These are phyloP conservation scores for Russula brevipes DNA, from an alignment of 768 basidiomycete genomes.

Conservation along the genomic window DNA sequence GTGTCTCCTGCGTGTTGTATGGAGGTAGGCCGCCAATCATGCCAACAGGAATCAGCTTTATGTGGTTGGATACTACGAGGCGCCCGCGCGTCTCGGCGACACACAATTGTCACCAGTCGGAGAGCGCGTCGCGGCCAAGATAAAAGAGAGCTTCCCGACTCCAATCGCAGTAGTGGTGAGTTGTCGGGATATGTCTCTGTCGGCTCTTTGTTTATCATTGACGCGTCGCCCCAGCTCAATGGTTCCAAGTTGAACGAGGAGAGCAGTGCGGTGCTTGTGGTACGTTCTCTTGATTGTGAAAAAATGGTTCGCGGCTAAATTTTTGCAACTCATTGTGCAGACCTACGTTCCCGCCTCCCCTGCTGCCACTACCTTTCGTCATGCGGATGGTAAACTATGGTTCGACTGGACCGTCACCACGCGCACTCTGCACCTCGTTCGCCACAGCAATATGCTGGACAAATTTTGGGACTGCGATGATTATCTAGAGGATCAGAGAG, in stretches of 20 bases:
- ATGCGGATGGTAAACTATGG: not conserved
- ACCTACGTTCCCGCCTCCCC: constrained; percentile 1
- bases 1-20: too few relatives aligned
- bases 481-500: too few relatives aligned
- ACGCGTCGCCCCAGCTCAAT: constrained; percentile 45
- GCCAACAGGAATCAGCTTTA: too few relatives aligned
- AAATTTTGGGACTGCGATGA: constrained; percentile 79
- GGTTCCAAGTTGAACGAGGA: constrained; percentile 13
- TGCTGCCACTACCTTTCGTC: not conserved
- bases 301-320: not conserved
- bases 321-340: not conserved
- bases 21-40: too few relatives aligned
- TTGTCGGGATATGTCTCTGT: too few relatives aligned
- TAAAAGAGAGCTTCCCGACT: too few relatives aligned
- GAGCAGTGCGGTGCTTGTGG: constrained; percentile 12
- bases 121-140: too few relatives aligned
- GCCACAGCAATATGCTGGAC: constrained; percentile 46
- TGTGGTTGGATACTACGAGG: too few relatives aligned
- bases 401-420: constrained; percentile 32
- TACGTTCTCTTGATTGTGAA: not conserved
- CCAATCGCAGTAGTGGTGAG: too few relatives aligned
- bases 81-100: too few relatives aligned
- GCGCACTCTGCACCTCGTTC: constrained; percentile 47
- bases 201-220: constrained; percentile 26
- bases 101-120: too few relatives aligned